These are phyloP conservation scores for Epichloe gansuensis DNA, from an alignment of 2,329 filamentous ascomycete species.

Conservation along the genomic window DNA sequence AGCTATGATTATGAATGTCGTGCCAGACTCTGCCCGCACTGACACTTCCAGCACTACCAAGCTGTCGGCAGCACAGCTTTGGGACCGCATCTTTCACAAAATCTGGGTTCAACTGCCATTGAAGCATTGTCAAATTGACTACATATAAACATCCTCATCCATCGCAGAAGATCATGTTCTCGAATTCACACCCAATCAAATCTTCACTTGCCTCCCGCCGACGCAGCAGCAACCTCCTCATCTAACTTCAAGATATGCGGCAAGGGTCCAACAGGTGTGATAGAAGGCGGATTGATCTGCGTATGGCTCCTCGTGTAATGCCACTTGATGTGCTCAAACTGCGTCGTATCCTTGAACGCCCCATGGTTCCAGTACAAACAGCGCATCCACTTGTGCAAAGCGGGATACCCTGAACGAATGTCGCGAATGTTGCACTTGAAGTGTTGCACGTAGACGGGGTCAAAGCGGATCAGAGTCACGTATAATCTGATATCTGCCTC, in stretches of 20 bases:
- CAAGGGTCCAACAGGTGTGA: slow-evolving; percentile 75
- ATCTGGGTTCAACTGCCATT: no score
- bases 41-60: no score
- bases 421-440: slow-evolving; percentile 82
- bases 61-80: no score
- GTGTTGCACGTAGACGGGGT: slow-evolving; percentile 74
- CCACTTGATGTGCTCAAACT: slow-evolving; percentile 92
- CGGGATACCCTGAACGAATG: slow-evolving; percentile 73
- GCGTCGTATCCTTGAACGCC: slow-evolving; percentile 71
- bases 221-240: slow-evolving; percentile 63
- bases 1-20: no score
- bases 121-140: no score
- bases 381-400: slow-evolving; percentile 69
- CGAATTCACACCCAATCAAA: neutral
- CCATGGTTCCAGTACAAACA: slow-evolving; percentile 72
- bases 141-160: no score
- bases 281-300: slow-evolving; percentile 56
- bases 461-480: slow-evolving; percentile 63
- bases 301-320: slow-evolving; percentile 51
- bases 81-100: no score
- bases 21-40: no score
- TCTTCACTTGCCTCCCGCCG: slow-evolving; percentile 11
- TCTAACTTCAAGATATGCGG: slow-evolving; percentile 69
- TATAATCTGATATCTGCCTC: slow-evolving; percentile 70
- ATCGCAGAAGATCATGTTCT: no score